Base-by-base conservation (phyloP, 495 filamentous ascomycete genomes). In the Hamigera avellanea region DNA sequence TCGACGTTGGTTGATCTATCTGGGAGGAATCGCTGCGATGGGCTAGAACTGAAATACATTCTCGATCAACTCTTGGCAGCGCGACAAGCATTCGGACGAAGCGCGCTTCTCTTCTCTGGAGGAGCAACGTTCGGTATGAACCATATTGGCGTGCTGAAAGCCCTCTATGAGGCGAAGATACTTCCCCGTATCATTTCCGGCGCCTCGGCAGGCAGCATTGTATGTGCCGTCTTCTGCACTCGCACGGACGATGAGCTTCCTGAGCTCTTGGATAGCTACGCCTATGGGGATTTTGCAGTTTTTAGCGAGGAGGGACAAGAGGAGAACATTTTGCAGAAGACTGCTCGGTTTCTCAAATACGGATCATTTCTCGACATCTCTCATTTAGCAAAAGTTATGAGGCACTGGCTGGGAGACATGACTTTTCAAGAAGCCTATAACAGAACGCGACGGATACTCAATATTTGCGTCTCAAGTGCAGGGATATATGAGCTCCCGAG, bases 391-490 rank as follows among this genome's bases (percentile, higher is more conserved):
- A 67, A 78, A 25, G 84, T 88, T 6, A 93, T 95, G 85, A 73
- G 73, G 36, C 64, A 61, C 21, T 65, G 87, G 47, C 62, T 95
- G 12, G 86, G 86, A 7, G 83, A 93, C 42, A 80, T 93, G 42
- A 96, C 89, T 0, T 96, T 96, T 45, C 84, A 87, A 52, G 89
- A 96, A 59, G 86, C 84, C 12, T 95, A 95, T 64, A 93, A 94
- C 52, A 77, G 86, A 8, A 95, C 87, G 0, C 72, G 84, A 25
- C 69, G 86, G 35, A 89, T 95, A 43, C 69, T 93, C 53, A 95
- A 94, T 53, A 95, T 96, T 32, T 84, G 81, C 43, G 88, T 96
- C 14, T 93, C 86, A 0, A 83, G 82, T 31, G 83, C 82, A 1
- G 82, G 83, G 23, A 69, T 89, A 26, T 93, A 91, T 52, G 88